Conservation (phyloP, 768 basidiomycete species). For the Mycena leptocephala region DNA sequence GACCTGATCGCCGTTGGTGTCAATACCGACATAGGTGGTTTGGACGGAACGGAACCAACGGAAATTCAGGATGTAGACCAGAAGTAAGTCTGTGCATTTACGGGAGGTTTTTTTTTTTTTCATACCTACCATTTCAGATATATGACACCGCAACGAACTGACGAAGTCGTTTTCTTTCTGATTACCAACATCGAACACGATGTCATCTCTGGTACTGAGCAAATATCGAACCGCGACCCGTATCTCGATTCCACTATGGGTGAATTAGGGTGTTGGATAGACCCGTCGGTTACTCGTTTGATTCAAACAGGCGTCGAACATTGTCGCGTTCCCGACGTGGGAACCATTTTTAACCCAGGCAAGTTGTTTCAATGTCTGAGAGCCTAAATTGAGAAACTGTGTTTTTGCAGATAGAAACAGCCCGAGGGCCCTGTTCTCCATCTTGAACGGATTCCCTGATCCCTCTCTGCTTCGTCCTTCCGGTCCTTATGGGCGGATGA, state of each 20-base stretch:
- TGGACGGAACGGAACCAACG: slow-evolving; percentile 44
- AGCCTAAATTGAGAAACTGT: background rate
- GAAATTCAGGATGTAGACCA: slow-evolving; percentile 34
- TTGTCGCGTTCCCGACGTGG: slow-evolving; percentile 69
- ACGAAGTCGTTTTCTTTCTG: slow-evolving; percentile 81
- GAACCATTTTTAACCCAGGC: slow-evolving; percentile 69
- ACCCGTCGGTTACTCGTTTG: slow-evolving; percentile 80
- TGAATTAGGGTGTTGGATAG: slow-evolving; percentile 90
- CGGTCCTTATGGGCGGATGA: slow-evolving; percentile 64
- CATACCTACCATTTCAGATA: background rate
- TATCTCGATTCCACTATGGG: slow-evolving; percentile 73
- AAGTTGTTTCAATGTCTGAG: slow-evolving; percentile 35
- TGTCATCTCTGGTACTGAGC: slow-evolving; percentile 55
- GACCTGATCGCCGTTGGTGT: slow-evolving; percentile 82
- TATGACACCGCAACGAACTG: slow-evolving; percentile 40
- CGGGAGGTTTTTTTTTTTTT: background rate
- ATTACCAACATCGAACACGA: slow-evolving; percentile 85
- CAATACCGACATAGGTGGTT: slow-evolving; percentile 59
- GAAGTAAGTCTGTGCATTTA: slow-evolving; percentile 38
- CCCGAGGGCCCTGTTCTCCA: slow-evolving; percentile 44
- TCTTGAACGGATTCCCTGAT: slow-evolving; percentile 36
- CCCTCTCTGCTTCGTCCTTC: slow-evolving; percentile 49
- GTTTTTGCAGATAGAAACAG: slow-evolving; percentile 37
- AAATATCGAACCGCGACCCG: slow-evolving; percentile 54
- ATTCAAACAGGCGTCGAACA: slow-evolving; percentile 87